Evolutionary conservation across 345 rosid species (phyloP), one percentile per base, ranked within the genome.

Genomic region (Gossypium arboreum): DNA sequence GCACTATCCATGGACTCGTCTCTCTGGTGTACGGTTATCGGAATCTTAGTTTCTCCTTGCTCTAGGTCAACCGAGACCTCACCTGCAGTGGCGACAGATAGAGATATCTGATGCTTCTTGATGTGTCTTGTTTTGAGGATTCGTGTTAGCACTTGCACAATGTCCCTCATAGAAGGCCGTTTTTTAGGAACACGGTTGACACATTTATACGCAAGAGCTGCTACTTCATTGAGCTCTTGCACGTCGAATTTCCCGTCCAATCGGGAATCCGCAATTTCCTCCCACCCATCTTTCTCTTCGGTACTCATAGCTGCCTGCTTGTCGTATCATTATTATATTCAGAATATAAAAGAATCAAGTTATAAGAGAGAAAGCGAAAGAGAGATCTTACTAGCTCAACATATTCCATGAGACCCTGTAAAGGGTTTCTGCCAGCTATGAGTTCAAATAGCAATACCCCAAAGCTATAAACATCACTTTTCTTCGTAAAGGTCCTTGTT

Each of bases 361-460:
- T 52, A 13, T 52, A 17, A 12, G 54, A 72, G 50, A 18, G 60
- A 47, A 45, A 39, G 34, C 41, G 50, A 70, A 22, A 48, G 64
- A 71, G 73, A 70, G 67, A 76, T 71, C 82, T 85, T 91, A 96
- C 99, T 54, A 93, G 93, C 73, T 93, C 95, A 68, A 89, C 97
- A 17, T 90, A 88, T 82, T 96, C 99, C 94, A 96, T 85, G 77
- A 96, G 97, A 72, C 99, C 98, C 80, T 90, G 98, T 62, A 88
- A 91, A 73, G 99, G 99, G 70, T 89, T 96, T 86, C 97, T 90
- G 78, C 94, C 93, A 10, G 98, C 98, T 81, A 93, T 88, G 64
- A 96, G 90, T 77, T 96, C 99, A 59, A 96, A 96, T 12, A 96
- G 95, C 81, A 96, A 85, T 57, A 96, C 99, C 60, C 99, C 99